Percentiles rank a stretch among this genome's conserved stretches.
Evolutionary conservation across 1,139 yeast genomes (phyloP).

Genomic region (Saccharomyces pastorianus): DNA sequence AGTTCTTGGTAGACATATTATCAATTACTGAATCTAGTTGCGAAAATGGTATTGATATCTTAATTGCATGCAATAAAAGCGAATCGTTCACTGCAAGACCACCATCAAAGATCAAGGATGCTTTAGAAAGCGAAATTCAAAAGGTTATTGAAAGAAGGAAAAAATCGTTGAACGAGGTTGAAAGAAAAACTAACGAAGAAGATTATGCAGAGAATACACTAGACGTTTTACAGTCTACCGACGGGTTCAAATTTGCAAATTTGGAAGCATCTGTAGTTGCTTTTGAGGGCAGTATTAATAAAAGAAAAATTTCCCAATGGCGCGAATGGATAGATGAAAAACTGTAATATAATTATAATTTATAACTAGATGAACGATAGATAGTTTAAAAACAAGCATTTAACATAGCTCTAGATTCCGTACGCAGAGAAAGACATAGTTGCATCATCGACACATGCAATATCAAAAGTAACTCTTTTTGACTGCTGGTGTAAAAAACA

Average conservation of each 20-base stretch:
- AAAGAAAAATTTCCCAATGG: slow-evolving; percentile 51
- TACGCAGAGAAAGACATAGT: no score
- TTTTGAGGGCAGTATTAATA: slow-evolving; percentile 59
- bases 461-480: background rate
- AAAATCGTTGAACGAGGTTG: slow-evolving; percentile 22
- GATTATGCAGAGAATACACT: slow-evolving; percentile 43
- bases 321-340: slow-evolving; percentile 68
- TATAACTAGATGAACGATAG: background rate
- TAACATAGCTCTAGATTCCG: background rate
- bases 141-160: slow-evolving; percentile 27
- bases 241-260: slow-evolving; percentile 15
- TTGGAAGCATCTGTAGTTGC: slow-evolving; percentile 71
- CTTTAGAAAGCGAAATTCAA: slow-evolving; percentile 59
- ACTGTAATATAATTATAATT: background rate
- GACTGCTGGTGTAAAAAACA: slow-evolving; percentile 20
- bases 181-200: slow-evolving; percentile 47
- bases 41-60: slow-evolving; percentile 56
- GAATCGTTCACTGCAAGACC: slow-evolving; percentile 83
- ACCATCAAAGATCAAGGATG: slow-evolving; percentile 45
- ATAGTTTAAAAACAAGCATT: background rate
- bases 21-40: slow-evolving; percentile 46
- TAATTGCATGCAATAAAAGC: slow-evolving; percentile 73
- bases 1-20: slow-evolving; percentile 48
- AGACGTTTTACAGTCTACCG: slow-evolving; percentile 9
- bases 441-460: no score